A percentile compares a stretch with the other conserved stretches of the same genome.
Evolutionary conservation across 192 early-diverging fungal species (phyloP).

Genomic region (Gonapodya sp.): DNA sequence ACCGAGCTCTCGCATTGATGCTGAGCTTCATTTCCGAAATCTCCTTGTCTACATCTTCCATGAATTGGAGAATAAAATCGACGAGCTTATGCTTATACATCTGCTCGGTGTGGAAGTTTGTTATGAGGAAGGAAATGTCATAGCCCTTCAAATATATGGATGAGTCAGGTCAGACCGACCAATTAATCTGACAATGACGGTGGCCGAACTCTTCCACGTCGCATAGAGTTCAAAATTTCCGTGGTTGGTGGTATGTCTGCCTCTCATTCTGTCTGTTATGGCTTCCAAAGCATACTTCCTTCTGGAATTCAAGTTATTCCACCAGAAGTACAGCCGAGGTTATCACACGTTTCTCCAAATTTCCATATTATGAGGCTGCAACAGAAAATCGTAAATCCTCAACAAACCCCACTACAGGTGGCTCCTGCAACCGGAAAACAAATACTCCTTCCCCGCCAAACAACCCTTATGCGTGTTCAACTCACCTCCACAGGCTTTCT

Average conservation of each 20-base stretch:
- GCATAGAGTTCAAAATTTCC: no score
- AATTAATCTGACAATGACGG: no score
- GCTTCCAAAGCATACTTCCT: no score
- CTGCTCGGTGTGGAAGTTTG: constrained; percentile 94
- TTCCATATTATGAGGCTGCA: no score
- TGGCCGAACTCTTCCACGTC: no score
- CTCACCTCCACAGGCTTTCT: constrained; percentile 77
- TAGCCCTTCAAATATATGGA: constrained; percentile 56
- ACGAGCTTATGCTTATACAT: constrained; percentile 99
- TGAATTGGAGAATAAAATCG: constrained; percentile 98
- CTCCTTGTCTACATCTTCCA: constrained; percentile 99
- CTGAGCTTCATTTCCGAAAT: constrained; percentile 98
- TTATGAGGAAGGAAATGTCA: constrained; percentile 93
- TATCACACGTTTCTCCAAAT: no score
- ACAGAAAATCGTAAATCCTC: neutral
- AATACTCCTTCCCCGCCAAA: neutral
- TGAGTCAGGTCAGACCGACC: neutral
- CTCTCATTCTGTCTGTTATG: no score
- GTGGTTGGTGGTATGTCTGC: no score
- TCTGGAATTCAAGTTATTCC: no score
- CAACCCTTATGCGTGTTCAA: constrained; percentile 4
- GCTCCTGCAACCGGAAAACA: neutral
- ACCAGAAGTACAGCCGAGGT: no score
- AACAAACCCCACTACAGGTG: neutral
- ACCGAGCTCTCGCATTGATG: constrained; percentile 73